Conservation (phyloP, 176 grass and related monocot genomes). For the Sorghum bicolor region DNA sequence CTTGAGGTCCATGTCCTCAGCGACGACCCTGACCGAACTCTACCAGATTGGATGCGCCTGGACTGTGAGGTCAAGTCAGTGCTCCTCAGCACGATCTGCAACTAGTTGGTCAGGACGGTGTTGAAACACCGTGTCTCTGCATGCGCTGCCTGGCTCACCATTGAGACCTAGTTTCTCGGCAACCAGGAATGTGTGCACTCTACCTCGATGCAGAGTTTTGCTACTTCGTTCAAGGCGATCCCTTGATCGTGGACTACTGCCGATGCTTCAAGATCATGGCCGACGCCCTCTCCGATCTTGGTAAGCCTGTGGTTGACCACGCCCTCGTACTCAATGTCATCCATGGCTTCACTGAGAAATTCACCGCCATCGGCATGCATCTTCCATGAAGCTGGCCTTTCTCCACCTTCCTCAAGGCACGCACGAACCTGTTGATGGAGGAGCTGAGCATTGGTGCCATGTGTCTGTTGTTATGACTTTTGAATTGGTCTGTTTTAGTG, state of each 20-base stretch:
- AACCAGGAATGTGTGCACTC: not conserved
- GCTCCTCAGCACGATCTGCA: no score
- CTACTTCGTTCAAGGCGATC: not conserved
- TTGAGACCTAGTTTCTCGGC: not conserved
- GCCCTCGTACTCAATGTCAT: not conserved
- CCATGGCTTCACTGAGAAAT: not conserved
- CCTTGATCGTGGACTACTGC: not conserved
- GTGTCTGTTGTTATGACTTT: not conserved
- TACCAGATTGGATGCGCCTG: no score
- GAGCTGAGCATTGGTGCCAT: not conserved
- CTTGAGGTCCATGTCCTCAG: not conserved
- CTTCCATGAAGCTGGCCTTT: not conserved
- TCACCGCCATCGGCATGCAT: not conserved
- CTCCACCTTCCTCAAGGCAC: not conserved
- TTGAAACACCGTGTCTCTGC: not conserved
- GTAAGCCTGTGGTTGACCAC: not conserved
- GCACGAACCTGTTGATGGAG: not conserved
- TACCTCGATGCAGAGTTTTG: not conserved
- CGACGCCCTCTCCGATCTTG: not conserved
- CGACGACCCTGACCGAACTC: not conserved
- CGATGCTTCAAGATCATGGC: not conserved
- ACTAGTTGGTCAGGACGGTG: not conserved
- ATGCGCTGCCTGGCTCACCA: not conserved
- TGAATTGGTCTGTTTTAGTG: conserved; percentile 3
- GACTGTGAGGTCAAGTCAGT: no score